Evolutionary conservation across 1,284 basidiomycete species (phyloP), one percentile per base, ranked within the genome.

Genomic region (Tilletia walkeri): DNA sequence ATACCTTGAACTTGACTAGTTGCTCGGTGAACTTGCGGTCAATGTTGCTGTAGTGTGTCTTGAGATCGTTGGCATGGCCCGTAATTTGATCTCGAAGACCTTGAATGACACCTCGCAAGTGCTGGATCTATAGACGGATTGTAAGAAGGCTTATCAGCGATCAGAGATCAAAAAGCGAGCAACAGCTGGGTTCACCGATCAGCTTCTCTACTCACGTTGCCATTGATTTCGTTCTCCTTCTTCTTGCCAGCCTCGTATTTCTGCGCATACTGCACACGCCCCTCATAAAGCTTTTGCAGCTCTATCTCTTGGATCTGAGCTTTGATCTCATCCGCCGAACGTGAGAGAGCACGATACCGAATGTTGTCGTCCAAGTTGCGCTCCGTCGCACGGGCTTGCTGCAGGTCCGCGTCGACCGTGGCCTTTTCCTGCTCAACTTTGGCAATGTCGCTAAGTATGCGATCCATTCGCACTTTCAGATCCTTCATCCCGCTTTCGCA

Each of bases 21-120:
- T 98, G 95, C 73, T 92, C 90, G 18, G 90, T 91, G 84, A 95
- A 97, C 72, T 89, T 88, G 84, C 91, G 90, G 78, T 92, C 89
- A 75, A 95, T 89, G 71, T 93, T 89, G 82, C 92, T 92, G 87
- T 91, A 99, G 74, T 97, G 94, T 74, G 88, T 88, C 71, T 85
- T 83, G 39, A 95, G 85, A 81, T 97, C 94, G 38, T 80, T 85
- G 80, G 92, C 89, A 76, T 89, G 86, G 16, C 87, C 87, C 65
- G 74, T 74, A 72, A 79, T 76, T 71, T 81, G 76, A 5, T 74
- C 74, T 54, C 72, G 69, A 2, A 80, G 75, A 20, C 76, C 78
- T 2, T 69, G 72, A n/a, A 79, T 75, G 71, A 79, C 81, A 56
- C 80, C 82, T 41, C 74, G 72, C 14, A 82, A 68, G 61, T 79